Evolutionary conservation across 2,329 filamentous ascomycete species (phyloP).

Genomic region (Elsinoe australis): DNA sequence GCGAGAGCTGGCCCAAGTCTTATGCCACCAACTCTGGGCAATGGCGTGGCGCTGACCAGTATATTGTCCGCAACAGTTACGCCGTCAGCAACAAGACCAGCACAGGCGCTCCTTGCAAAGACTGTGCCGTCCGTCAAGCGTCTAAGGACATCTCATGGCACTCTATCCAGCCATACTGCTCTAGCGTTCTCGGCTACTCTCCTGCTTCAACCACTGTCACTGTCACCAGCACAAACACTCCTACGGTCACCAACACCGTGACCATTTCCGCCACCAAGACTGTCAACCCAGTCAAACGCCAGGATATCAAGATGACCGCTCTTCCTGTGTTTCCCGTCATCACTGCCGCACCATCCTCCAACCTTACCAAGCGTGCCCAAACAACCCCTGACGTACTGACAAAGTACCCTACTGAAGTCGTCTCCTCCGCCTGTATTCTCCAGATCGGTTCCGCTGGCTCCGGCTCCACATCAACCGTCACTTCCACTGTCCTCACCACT

Average conservation of each 20-base stretch:
- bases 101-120: constrained; percentile 17
- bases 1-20: constrained; percentile 19
- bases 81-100: constrained; percentile 19
- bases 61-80: constrained; percentile 20
- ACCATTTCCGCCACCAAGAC: constrained; percentile 14
- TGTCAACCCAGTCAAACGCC: constrained; percentile 1
- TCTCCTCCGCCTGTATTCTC: constrained; percentile 19
- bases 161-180: constrained; percentile 21
- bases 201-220: constrained; percentile 16
- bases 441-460: constrained; percentile 12
- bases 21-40: constrained; percentile 23
- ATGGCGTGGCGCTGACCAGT: constrained; percentile 20
- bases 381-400: constrained; percentile 18
- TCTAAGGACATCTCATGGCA: constrained; percentile 19
- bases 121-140: constrained; percentile 21
- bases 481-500: constrained; percentile 18
- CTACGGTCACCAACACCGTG: constrained; percentile 11
- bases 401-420: constrained; percentile 17
- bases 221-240: constrained; percentile 6
- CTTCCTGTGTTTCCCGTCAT: constrained; percentile 1
- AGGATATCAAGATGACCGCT: neutral
- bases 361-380: constrained; percentile 11
- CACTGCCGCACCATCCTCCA: neutral
- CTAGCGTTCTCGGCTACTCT: constrained; percentile 18
- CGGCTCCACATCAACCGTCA: constrained; percentile 15